A percentile compares a stretch with the other conserved stretches of the same genome.
These are phyloP conservation scores for Trametes gibbosa DNA, from an alignment of 768 basidiomycete species.

Conservation along the genomic window DNA sequence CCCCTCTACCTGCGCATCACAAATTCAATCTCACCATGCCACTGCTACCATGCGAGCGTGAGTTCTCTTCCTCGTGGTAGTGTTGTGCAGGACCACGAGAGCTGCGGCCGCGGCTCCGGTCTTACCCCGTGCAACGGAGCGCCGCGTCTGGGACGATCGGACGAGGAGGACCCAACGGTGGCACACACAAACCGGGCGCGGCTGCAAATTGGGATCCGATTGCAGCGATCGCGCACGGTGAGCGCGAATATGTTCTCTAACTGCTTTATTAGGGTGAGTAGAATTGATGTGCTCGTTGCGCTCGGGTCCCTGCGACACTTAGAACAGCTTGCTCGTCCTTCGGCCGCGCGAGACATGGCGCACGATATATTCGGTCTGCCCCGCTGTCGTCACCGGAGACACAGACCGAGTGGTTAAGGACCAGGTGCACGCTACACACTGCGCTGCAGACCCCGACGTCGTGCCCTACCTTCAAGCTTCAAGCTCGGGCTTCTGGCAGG, in stretches of 20 bases:
- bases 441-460: too few relatives aligned
- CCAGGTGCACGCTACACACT: not conserved
- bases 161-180: not conserved
- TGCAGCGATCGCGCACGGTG: constrained; percentile 1
- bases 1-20: not conserved
- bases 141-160: not conserved
- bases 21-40: too few relatives aligned
- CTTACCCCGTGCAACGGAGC: not conserved
- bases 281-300: not conserved
- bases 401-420: not conserved
- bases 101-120: not conserved
- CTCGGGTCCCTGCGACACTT: not conserved
- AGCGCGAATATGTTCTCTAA: not conserved
- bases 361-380: not conserved
- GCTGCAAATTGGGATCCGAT: not conserved
- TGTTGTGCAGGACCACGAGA: too few relatives aligned
- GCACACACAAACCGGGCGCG: not conserved
- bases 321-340: too few relatives aligned
- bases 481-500: not conserved
- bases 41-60: too few relatives aligned
- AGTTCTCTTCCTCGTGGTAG: too few relatives aligned
- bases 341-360: not conserved
- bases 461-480: too few relatives aligned
- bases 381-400: not conserved
- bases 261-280: constrained; percentile 3